Evolutionary conservation across 257 asterid genomes (phyloP), one percentile per base, ranked within the genome.

Genomic region (Echium plantagineum): DNA sequence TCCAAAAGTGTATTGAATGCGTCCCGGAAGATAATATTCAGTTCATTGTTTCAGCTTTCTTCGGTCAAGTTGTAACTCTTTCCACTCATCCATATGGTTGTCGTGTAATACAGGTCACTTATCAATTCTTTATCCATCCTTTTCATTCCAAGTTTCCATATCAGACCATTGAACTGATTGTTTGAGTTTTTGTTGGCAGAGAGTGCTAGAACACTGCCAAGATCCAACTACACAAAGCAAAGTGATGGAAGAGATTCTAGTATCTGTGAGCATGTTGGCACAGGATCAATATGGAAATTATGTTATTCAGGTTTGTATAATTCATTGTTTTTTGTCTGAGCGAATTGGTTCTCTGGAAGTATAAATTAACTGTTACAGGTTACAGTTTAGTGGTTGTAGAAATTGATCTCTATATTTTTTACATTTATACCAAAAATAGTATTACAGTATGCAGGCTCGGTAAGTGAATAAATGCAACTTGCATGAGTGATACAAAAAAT

Each of bases 11-110:
- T 68, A 84, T 89, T 6, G 94, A 86, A 63, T 80, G 93, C 60
- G 66, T 89, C 52, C 94, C 94, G 19, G 59, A 82, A 1, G 94
- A 81, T 47, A 78, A 78, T 21, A 84, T 82, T 67, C 79, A 67
- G 28, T 86, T 86, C 66, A 78, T 89, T 64, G 79, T 89, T 66
- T 79, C 93, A 30, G 81, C 95, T 69, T 89, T 89, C 67, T 78
- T 57, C 58, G 82, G 86, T 68, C 84, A 89, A 74, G 94, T 89
- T 64, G 94, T 89, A 59, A 46, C 69, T 31, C 81, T 89, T 66
- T 86, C 97, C 61, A 82, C 90, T 62, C 97, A 89, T 75, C 97
- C 97, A 57, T 89, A 89, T 76, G 97, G 97, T 74, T 89, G 97
- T 60, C 90, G 97, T 9, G 97, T 89, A 58, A 89, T 89, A 73